A percentile compares a stretch with the other conserved stretches of the same genome.
Conservation (phyloP, 1,139 yeast genomes). For the Pichia sp. region DNA sequence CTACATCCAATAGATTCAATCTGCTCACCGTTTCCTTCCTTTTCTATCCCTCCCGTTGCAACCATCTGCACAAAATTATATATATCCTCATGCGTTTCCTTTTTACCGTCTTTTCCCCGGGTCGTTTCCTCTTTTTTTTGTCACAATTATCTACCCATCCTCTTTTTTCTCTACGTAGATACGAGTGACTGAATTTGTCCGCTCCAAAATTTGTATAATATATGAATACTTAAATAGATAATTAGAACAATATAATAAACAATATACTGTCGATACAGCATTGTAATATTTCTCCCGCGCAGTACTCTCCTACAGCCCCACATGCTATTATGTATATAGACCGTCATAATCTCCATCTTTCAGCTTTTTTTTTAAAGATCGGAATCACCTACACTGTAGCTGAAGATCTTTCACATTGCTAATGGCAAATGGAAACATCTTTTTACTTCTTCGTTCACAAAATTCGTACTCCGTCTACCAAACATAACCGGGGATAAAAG, state of each 20-base stretch:
- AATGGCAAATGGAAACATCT: too few relatives aligned
- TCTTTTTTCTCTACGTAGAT: not conserved
- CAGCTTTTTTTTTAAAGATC: too few relatives aligned
- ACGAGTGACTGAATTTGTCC: not conserved
- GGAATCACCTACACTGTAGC: too few relatives aligned
- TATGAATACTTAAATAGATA: not conserved
- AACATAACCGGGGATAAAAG: too few relatives aligned
- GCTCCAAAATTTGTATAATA: not conserved
- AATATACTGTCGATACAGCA: too few relatives aligned
- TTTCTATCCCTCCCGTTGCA: not conserved
- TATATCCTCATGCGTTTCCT: not conserved
- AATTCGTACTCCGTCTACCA: too few relatives aligned
- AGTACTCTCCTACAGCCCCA: not conserved
- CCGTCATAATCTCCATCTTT: too few relatives aligned
- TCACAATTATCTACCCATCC: not conserved
- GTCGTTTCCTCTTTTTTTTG: not conserved
- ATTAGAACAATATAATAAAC: not conserved
- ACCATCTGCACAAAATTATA: not conserved
- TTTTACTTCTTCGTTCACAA: too few relatives aligned
- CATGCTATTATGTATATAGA: too few relatives aligned
- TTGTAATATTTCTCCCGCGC: not conserved
- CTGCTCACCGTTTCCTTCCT: not conserved
- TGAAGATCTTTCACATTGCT: too few relatives aligned
- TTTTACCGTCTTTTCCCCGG: not conserved
- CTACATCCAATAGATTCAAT: constrained; percentile 1